Percentiles rank a stretch among this genome's conserved stretches.
These are phyloP conservation scores for Nematodospora anomalae DNA, from an alignment of 1,139 yeast species.

Conservation along the genomic window DNA sequence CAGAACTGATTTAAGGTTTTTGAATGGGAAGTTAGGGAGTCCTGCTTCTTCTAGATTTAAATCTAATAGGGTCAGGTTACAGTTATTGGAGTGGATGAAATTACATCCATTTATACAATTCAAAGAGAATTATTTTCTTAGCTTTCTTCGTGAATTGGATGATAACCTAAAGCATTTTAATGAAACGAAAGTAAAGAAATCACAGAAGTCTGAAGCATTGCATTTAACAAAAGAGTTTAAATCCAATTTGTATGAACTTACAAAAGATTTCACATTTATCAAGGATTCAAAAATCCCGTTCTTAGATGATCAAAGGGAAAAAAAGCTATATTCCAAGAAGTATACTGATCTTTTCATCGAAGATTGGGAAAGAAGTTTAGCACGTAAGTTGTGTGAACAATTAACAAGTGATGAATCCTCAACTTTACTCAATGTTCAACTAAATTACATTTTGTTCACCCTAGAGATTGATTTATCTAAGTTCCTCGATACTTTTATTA, in stretches of 20 bases:
- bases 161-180: conserved; percentile 15
- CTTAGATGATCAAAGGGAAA: conserved; percentile 6
- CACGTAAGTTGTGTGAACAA: conserved; percentile 23
- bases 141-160: conserved; percentile 16
- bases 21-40: conserved; percentile 12
- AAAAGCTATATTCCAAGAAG: conserved; percentile 4
- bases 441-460: conserved; percentile 38
- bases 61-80: conserved; percentile 24
- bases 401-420: conserved; percentile 20
- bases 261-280: conserved; percentile 18
- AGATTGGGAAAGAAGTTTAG: conserved; percentile 18
- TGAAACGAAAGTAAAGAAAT: conserved; percentile 11
- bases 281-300: conserved; percentile 2
- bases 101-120: conserved; percentile 38
- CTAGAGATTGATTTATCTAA: conserved; percentile 29
- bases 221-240: conserved; percentile 20
- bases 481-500: conserved; percentile 21
- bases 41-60: conserved; percentile 19
- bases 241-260: conserved; percentile 18
- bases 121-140: conserved; percentile 27
- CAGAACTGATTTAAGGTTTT: conserved; percentile 36
- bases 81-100: conserved; percentile 42
- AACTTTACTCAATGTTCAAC: conserved; percentile 32
- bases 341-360: conserved; percentile 15
- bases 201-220: conserved; percentile 19